A percentile compares a stretch with the other conserved stretches of the same genome.
These are phyloP conservation scores for Spirogloea muscicola DNA, from an alignment of 139 green algal species.

Conservation along the genomic window DNA sequence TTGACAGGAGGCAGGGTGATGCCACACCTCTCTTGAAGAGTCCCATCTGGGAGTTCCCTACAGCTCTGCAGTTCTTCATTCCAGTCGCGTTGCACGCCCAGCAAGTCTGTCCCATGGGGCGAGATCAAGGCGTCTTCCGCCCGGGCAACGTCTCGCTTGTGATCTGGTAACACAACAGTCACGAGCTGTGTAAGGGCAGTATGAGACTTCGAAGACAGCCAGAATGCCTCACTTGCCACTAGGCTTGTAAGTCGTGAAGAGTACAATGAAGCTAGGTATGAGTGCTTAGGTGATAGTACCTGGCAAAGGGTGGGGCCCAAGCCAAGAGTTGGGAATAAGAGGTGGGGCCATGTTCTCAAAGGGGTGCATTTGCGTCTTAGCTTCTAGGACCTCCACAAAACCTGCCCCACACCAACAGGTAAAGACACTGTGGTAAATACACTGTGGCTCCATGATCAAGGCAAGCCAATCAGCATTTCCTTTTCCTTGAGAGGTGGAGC, in stretches of 20 bases:
- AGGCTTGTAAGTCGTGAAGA: too few species aligned
- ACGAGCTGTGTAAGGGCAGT: too few species aligned
- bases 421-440: too few species aligned
- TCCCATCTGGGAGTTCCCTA: constrained; percentile 29
- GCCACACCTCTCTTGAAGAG: constrained; percentile 19
- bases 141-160: constrained; percentile 21
- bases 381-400: constrained; percentile 35
- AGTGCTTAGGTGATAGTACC: too few species aligned
- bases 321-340: constrained; percentile 32
- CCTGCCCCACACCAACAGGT: too few species aligned
- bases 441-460: too few species aligned
- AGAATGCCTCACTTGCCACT: too few species aligned
- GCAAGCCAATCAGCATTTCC: not conserved
- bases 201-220: too few species aligned
- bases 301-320: constrained; percentile 16
- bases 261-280: too few species aligned
- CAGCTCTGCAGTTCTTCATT: constrained; percentile 46
- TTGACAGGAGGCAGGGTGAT: too few species aligned
- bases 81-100: constrained; percentile 28
- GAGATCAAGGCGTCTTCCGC: constrained; percentile 39
- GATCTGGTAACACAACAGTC: constrained; percentile 4
- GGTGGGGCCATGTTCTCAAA: constrained; percentile 44
- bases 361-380: constrained; percentile 27
- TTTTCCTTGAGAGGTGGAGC: too few species aligned
- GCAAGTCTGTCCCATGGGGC: constrained; percentile 21